These are phyloP conservation scores for Alternaria sp. DNA, from an alignment of 2,329 filamentous ascomycete genomes.

Conservation along the genomic window DNA sequence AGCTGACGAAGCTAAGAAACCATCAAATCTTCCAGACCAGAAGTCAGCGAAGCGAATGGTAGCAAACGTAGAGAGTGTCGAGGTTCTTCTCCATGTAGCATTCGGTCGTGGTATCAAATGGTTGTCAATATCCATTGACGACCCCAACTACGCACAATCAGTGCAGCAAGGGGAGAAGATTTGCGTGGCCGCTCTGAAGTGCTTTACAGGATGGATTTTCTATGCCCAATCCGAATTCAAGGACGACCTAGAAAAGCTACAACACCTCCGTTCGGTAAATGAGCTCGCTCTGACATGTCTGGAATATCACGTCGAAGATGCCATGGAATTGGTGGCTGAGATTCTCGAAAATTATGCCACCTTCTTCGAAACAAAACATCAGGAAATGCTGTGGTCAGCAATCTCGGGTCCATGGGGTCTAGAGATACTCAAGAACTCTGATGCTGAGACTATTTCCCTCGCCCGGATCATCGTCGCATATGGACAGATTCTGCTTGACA, in stretches of 20 bases:
- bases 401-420: conserved; percentile 47
- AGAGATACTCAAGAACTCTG: conserved; percentile 47
- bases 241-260: conserved; percentile 64
- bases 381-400: conserved; percentile 44
- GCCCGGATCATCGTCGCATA: conserved; percentile 49
- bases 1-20: conserved; percentile 72
- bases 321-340: conserved; percentile 49
- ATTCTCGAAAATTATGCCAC: conserved; percentile 47
- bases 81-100: conserved; percentile 57
- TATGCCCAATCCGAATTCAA: conserved; percentile 73
- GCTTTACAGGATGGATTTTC: conserved; percentile 69
- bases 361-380: conserved; percentile 46
- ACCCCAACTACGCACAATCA: conserved; percentile 31
- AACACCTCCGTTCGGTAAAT: conserved; percentile 67
- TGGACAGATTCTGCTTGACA: conserved; percentile 44
- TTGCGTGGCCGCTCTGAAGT: conserved; percentile 43
- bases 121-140: conserved; percentile 35
- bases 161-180: conserved; percentile 44
- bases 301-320: conserved; percentile 60
- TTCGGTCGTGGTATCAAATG: conserved; percentile 48
- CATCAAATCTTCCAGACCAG: conserved; percentile 66
- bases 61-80: conserved; percentile 61
- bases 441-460: conserved; percentile 46
- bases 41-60: conserved; percentile 62
- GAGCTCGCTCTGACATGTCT: conserved; percentile 69